Evolutionary conservation across 2,329 filamentous ascomycete genomes (phyloP), one percentile per base, ranked within the genome.

Genomic region (Sporothrix globosa): DNA sequence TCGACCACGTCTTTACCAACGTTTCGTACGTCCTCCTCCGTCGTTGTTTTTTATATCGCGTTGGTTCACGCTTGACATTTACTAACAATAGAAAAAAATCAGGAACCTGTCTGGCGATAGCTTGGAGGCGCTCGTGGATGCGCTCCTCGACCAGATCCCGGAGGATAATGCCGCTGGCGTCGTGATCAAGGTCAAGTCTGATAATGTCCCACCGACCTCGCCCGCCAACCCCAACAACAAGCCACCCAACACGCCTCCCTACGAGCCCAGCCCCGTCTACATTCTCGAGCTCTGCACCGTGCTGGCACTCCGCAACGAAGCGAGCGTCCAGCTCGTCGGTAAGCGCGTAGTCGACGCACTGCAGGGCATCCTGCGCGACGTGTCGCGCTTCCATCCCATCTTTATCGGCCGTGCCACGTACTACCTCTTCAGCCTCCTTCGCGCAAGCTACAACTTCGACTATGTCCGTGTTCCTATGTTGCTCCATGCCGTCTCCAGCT

Each of bases 381-480:
- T 92, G 2, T 83, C 87, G 50, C 90, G 90, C 72, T 87, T 94
- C 73, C 95, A 99, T 76, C 88, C 90, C 21, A 89, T 97, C n/a
- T 88, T 93, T 1, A 85, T 97, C 50, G 93, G 93, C 19, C 87
- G 96, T 68, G 90, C 92, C 10, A 88, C 94, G 2, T 97, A 93
- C 80, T 98, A 98, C 77, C 86, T 97, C 17, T 85, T 99, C 69
- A 90, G 87, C 74, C 82, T 98, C 54, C 83, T 99, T 52, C 90
- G 92, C 75, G 87, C 91, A 24, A 95, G 93, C 82, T 96, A 97
- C 80, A 92, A 97, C 75, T 88, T 95, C 76, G 92, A 96, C 76
- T 97, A 96, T 78, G 90, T 97, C 76, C 92, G 96, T 70, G 92
- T 94, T 0, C 96, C 96, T 1, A 92, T 98, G 67, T 87, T 98